phyloP scores from a whole-genome alignment of 768 basidiomycete species.

The Mrakia hoshinonis region DNA sequence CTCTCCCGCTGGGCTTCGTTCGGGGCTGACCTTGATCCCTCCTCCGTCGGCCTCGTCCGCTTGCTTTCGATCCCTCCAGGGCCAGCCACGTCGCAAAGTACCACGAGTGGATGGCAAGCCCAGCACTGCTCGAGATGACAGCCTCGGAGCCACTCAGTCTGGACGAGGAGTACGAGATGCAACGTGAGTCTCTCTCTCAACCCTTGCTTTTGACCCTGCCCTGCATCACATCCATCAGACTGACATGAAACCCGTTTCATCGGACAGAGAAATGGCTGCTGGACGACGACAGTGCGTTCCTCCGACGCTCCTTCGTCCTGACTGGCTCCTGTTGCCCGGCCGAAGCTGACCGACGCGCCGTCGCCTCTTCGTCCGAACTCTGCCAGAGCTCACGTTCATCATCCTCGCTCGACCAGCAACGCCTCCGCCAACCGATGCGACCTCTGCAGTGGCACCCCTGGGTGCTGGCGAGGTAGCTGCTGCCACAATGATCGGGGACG shows the following conservation, averaged over 20 bases:
- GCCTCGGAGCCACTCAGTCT: slow-evolving; percentile 75
- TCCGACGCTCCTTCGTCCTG: slow-evolving; percentile 2
- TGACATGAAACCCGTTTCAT: too few relatives aligned
- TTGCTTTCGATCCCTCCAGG: slow-evolving; percentile 36
- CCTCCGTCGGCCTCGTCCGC: neutral
- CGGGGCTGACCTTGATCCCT: neutral
- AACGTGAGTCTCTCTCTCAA: slow-evolving; percentile 52
- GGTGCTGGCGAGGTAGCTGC: slow-evolving; percentile 37
- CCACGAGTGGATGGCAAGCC: slow-evolving; percentile 77
- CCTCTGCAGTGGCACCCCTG: slow-evolving; percentile 26
- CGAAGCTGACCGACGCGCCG: neutral
- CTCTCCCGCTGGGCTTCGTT: neutral
- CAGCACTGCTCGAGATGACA: slow-evolving; percentile 62
- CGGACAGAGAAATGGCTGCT: slow-evolving; percentile 67
- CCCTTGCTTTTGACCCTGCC: neutral
- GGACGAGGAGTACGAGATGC: slow-evolving; percentile 82
- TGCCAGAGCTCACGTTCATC: slow-evolving; percentile 76
- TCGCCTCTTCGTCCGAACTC: neutral
- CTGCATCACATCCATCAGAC: neutral
- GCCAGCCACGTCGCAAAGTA: slow-evolving; percentile 55
- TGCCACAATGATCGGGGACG: slow-evolving; percentile 77
- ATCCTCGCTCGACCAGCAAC: slow-evolving; percentile 51
- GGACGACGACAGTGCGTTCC: slow-evolving; percentile 65
- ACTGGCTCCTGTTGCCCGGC: neutral
- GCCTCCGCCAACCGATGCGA: slow-evolving; percentile 27